Evolutionary conservation across 2,329 filamentous ascomycete genomes (phyloP), one percentile per base, ranked within the genome.

Genomic region (Fusarium goolgardi): DNA sequence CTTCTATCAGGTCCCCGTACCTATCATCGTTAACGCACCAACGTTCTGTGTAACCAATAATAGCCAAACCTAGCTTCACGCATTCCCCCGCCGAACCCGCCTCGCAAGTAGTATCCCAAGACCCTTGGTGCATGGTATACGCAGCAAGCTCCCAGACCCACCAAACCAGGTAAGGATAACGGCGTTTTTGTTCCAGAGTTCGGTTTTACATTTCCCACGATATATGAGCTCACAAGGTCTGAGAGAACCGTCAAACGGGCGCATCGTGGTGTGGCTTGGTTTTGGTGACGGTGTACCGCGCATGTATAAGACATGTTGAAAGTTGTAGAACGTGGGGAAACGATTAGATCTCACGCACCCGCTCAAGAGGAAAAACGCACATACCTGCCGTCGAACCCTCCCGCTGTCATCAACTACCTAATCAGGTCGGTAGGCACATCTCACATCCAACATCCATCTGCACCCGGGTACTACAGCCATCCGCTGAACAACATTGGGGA

Each of bases 51-150:
- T 64, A 59, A 59, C 53, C 62, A 44, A 47, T 47, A 29, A 29
- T 21, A 25, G 7, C 35, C 61, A 47, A 41, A 41, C 46, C 25
- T 40, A 53, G 45, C 53, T 41, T 59, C 35, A 16, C n/a, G 35
- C 53, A 59, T 64, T 16, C 49, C 40, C n/a, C 52, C 54, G 51
- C 37, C 27, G 27, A 55, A 44, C 43, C 39, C n/a, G 34, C 41
- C 45, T 57, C 40, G 29, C 13, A 34, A 45, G 51, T 47, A 45
- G 51, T 51, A 41, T 46, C 47, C 31, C 15, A 32, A 44, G 55
- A 65, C 50, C 65, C 46, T 67, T 55, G 31, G 40, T 59, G 52
- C 53, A 67, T 67, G 16, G 50, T 51, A 44, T 44, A 35, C 43
- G 34, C 47, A 55, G 37, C 21, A 40, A 35, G 35, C 37, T 50